phyloP scores from a whole-genome alignment of 345 rosid species.

The Eucalyptus globulus region DNA sequence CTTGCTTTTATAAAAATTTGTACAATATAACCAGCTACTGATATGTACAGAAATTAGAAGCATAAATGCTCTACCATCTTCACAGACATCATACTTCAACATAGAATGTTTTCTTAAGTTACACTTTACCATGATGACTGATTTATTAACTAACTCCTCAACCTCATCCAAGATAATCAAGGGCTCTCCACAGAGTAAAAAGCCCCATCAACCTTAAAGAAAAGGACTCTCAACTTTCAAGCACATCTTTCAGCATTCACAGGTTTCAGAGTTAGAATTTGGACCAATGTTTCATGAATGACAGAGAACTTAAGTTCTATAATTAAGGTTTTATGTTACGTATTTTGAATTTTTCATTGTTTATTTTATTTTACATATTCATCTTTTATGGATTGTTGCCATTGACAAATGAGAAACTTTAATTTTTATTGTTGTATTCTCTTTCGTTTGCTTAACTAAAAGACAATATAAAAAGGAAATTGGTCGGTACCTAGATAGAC shows the following conservation, averaged over 20 bases:
- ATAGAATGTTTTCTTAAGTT: conserved; percentile 3
- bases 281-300: background rate
- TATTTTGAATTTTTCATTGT: background rate
- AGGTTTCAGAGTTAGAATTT: background rate
- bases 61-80: conserved; percentile 34
- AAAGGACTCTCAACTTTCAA: conserved; percentile 32
- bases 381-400: too few relatives aligned
- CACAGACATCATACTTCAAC: conserved; percentile 32
- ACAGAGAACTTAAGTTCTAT: too few relatives aligned
- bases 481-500: background rate
- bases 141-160: background rate
- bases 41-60: background rate
- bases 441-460: background rate
- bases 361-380: too few relatives aligned
- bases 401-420: background rate
- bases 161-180: conserved; percentile 3
- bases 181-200: conserved; percentile 21
- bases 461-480: too few relatives aligned
- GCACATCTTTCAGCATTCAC: conserved; percentile 99
- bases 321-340: too few relatives aligned
- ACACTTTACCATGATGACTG: background rate
- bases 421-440: background rate
- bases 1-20: background rate
- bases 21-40: background rate
- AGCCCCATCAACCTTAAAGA: conserved; percentile 3